Evolutionary conservation across 192 early-diverging fungal species (phyloP), one percentile per base, ranked within the genome.

Genomic region (Podila epicladia): DNA sequence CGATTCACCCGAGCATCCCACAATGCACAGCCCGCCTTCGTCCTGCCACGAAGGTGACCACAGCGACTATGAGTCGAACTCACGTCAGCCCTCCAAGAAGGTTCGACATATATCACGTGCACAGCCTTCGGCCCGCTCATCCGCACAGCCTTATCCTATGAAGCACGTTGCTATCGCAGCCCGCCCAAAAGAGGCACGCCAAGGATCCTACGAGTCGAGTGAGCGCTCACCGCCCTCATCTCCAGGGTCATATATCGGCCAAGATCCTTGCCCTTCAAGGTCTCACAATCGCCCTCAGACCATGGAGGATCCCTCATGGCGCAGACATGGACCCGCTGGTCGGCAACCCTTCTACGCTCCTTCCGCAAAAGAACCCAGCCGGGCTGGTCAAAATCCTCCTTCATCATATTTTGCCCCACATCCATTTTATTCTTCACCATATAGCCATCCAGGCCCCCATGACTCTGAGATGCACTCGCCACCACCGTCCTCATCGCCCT

Each of bases 31-130:
- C 67, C 77, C 77, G 17, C 71, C 69, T 7, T 73, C 71, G 1
- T 80, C 77, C 0, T 41, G 62, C 41, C 67, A 73, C 49, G 77
- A 80, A 37, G 77, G 61, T 12, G 77, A 80, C 9, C 77, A 80
- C 24, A 80, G 77, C 58, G 77, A 80, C 51, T 38, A 59, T 22
- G 74, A 76, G 3, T 24, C 24, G 2, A 60, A 68, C 19, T n/a
- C 53, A 8, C 65, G 45, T 12, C 76, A 72, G 3, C 29, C 65
- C 4, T 24, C 60, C 37, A 72, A 79, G 51, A 63, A 32, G 58
- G 32, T 13, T 58, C 65, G 20, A 26, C 11, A 22, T 13, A 12
- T 28, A 15, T 45, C 41, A 45, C 41, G 41, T 45, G 41, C 15
- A 17, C 41, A 45, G 15, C 13, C 41, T 45, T 45, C 41, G 13